Percentiles rank a stretch among this genome's conserved stretches.
These are phyloP conservation scores for Torrubiella hemipterigena DNA, from an alignment of 2,329 filamentous ascomycete genomes.

Conservation along the genomic window DNA sequence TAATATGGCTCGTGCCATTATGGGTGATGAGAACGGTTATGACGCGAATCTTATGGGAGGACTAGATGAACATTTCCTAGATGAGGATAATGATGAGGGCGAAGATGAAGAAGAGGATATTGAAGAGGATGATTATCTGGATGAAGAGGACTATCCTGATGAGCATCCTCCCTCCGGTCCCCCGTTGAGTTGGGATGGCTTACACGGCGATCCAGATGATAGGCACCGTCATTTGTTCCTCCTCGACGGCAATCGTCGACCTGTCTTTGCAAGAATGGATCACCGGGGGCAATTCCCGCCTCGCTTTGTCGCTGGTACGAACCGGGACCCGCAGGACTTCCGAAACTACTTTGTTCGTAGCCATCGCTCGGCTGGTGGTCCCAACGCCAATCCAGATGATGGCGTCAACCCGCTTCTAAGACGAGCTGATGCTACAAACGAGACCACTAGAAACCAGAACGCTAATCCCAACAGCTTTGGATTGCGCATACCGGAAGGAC, in stretches of 20 bases:
- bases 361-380: slow-evolving; percentile 39
- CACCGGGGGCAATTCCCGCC: slow-evolving; percentile 49
- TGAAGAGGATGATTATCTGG: slow-evolving; percentile 54
- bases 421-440: slow-evolving; percentile 35
- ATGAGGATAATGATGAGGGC: slow-evolving; percentile 39
- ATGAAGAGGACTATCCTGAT: slow-evolving; percentile 37
- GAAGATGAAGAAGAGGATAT: slow-evolving; percentile 61
- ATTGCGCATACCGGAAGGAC: slow-evolving; percentile 30
- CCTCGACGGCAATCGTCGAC: slow-evolving; percentile 38
- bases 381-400: slow-evolving; percentile 54
- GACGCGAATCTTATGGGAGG: slow-evolving; percentile 40
- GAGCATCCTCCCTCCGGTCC: slow-evolving; percentile 34
- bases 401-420: slow-evolving; percentile 79
- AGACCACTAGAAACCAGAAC: slow-evolving; percentile 35
- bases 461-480: slow-evolving; percentile 42
- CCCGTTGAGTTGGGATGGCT: slow-evolving; percentile 45
- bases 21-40: slow-evolving; percentile 36
- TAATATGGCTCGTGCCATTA: slow-evolving; percentile 43
- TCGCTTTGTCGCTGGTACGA: slow-evolving; percentile 38
- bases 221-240: slow-evolving; percentile 32
- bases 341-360: slow-evolving; percentile 36
- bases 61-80: slow-evolving; percentile 39
- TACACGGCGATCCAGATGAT: slow-evolving; percentile 38
- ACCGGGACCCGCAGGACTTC: slow-evolving; percentile 39
- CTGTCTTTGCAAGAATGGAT: slow-evolving; percentile 20